Base-by-base conservation (phyloP, 805 yeast genomes). In the Cyberlindnera veronae region DNA sequence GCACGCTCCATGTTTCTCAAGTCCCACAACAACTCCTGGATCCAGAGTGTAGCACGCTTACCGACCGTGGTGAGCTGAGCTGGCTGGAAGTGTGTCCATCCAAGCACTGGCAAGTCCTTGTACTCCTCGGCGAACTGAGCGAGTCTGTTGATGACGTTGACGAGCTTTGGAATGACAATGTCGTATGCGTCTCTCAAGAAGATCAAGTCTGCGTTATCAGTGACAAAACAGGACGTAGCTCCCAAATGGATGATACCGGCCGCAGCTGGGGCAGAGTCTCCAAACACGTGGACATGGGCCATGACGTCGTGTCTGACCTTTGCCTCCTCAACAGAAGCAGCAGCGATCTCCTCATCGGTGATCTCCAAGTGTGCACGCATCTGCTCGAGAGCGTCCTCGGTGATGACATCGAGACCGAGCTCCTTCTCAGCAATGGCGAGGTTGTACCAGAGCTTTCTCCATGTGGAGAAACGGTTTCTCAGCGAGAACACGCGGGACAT, bases 41-140 rank as follows among this genome's bases (percentile, higher is more conserved):
- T 72, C 99, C 99, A 93, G 60, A 93, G 72, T 32, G 97, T 89
- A 41, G 95, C 95, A 69, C 99, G 84, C 74, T 93, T 93, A 64
- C 99, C 99, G 49, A 93, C 95, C 24, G 99, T 93, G 53, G 98
- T 91, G 64, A 93, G 79, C 72, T 93, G 99, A 39, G 99, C 99
- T 13, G 99, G 99, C 72, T 93, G 99, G 79, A 93, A 93, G 68
- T 93, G 99, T 42, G 99, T 93, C 98, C 98, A 93, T 26, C 99
- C 99, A 51, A 93, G 76, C 32, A 90, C 96, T 27, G 99, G 98
- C 67, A 90, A 67, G 65, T 93, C 98, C 71, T 93, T 93, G 74
- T 91, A 79, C 64, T 85, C 79, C 49, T 88, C 62, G 33, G 99
- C 98, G 64, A 93, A 93, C 62, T 84, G 71, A 45, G 88, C 67